phyloP scores from a whole-genome alignment of 1,284 basidiomycete genomes.

The Laetiporus sulphureus region DNA sequence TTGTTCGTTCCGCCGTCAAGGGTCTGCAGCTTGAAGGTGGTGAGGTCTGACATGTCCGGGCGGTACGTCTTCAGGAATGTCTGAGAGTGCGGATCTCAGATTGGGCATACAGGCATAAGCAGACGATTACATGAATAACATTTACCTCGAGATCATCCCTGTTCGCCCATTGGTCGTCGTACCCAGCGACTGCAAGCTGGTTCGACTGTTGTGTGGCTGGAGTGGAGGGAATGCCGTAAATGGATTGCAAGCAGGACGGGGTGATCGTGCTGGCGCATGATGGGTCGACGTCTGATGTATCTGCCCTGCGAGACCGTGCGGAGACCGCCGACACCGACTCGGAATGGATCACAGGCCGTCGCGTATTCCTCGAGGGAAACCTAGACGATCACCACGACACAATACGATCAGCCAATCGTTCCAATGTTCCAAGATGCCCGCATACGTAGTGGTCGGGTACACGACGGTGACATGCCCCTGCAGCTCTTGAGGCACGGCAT shows the following conservation, averaged over 20 bases:
- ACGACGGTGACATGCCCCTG: slow-evolving; percentile 28
- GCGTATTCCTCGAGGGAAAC: background rate
- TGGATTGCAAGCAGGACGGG: slow-evolving; percentile 44
- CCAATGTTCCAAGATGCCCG: too few relatives aligned
- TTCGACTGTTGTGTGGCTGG: slow-evolving; percentile 37
- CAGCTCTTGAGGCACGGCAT: slow-evolving; percentile 30
- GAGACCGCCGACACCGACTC: background rate
- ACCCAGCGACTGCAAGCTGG: slow-evolving; percentile 49
- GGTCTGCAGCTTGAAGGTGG: slow-evolving; percentile 7
- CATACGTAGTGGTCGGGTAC: slow-evolving; percentile 29
- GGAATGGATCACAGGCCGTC: background rate
- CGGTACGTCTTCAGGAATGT: slow-evolving; percentile 44
- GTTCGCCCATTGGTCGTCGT: slow-evolving; percentile 46
- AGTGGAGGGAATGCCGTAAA: slow-evolving; percentile 47
- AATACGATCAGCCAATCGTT: background rate
- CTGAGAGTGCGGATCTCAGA: slow-evolving; percentile 20
- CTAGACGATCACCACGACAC: background rate
- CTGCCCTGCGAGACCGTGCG: slow-evolving; percentile 18
- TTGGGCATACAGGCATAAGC: too few relatives aligned
- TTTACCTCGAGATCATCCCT: slow-evolving; percentile 37
- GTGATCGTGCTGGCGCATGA: slow-evolving; percentile 35
- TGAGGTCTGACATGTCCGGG: slow-evolving; percentile 35
- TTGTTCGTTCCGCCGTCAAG: slow-evolving; percentile 29
- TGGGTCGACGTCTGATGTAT: slow-evolving; percentile 30
- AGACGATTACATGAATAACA: background rate